Evolutionary conservation across 1,284 basidiomycete species (phyloP).

Genomic region (Apiotrichum porosum): DNA sequence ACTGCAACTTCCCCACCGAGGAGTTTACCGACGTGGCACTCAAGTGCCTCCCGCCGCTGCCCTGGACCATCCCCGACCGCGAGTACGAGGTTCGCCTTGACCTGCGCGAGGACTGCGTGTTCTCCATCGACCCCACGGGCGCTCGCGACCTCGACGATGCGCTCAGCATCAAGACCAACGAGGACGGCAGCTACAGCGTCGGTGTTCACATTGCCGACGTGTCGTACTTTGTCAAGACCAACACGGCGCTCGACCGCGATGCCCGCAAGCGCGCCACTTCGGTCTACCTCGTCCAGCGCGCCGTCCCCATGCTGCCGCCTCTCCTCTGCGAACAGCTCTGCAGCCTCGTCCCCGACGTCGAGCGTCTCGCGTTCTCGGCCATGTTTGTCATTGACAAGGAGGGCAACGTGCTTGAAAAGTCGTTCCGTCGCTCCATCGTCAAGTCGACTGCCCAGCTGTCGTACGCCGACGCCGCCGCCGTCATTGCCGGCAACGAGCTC

Average conservation of each 20-base stretch:
- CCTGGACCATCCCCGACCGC: slow-evolving; percentile 78
- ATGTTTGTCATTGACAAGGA: slow-evolving; percentile 83
- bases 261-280: slow-evolving; percentile 94
- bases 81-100: slow-evolving; percentile 84
- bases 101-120: slow-evolving; percentile 74
- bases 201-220: slow-evolving; percentile 96
- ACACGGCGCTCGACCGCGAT: slow-evolving; percentile 94
- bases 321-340: slow-evolving; percentile 85
- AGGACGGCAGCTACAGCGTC: slow-evolving; percentile 85
- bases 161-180: slow-evolving; percentile 77
- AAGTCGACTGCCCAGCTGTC: slow-evolving; percentile 74
- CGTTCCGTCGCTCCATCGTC: slow-evolving; percentile 89
- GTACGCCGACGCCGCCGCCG: slow-evolving; percentile 73
- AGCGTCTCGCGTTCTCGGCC: slow-evolving; percentile 83
- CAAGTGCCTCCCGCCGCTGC: slow-evolving; percentile 89
- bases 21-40: slow-evolving; percentile 89
- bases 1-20: slow-evolving; percentile 95
- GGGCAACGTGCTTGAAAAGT: slow-evolving; percentile 75
- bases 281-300: slow-evolving; percentile 91
- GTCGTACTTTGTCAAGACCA: slow-evolving; percentile 91
- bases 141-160: slow-evolving; percentile 96
- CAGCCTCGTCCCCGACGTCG: slow-evolving; percentile 78
- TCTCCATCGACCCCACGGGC: slow-evolving; percentile 85
- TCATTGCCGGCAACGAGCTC: slow-evolving; percentile 69
- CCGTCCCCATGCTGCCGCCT: slow-evolving; percentile 94